Base-by-base conservation (phyloP, 2,329 filamentous ascomycete genomes). In the Orbilia javanica region DNA sequence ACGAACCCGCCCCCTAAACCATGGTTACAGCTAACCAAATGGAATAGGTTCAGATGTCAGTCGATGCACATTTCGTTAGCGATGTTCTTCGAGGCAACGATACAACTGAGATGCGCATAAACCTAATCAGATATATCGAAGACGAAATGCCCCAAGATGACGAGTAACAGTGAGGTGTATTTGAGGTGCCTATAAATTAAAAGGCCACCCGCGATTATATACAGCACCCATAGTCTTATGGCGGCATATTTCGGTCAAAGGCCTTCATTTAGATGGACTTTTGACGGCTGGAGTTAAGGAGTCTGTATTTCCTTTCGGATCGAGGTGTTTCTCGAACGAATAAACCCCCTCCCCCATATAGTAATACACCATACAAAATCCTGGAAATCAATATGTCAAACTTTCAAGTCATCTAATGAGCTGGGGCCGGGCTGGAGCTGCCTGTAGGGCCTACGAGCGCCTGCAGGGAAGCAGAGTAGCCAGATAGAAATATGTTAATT, bases 121-220 rank as follows among this genome's bases (percentile, higher is more conserved):
- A 93, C 29, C 86, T 99, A 82, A 89, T 98, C 82, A 89, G 95
- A 82, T 97, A 97, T 83, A 97, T 99, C 81, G 96, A 99, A 83
- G 96, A 99, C 83, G 96, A 99, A 85, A 90, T 99, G 86, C 96
- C 96, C 22, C 94, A 93, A 7, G 96, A 98, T 84, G 96, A 99
- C 83, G 96, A 99, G 83, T 97, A 87, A n/a, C 11, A 4, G 6
- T 7, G n/a, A 57, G 5, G n/a, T 5, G 2, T 13, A 11, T 8
- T 22, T 31, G 1, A 39, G n/a, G 18, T 3, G 2, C 20, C 4
- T 20, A 11, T n/a, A 1, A 15, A 6, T 18, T n/a, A 4, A 31
- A 18, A 18, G 27, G 11, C 50, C 1, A 22, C 15, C 25, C 15
- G 25, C 10, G 13, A 27, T 27, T 27, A 18, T 5, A 53, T 4